These are phyloP conservation scores for Lotmaria passim DNA, from an alignment of 208 protist species.

Conservation along the genomic window DNA sequence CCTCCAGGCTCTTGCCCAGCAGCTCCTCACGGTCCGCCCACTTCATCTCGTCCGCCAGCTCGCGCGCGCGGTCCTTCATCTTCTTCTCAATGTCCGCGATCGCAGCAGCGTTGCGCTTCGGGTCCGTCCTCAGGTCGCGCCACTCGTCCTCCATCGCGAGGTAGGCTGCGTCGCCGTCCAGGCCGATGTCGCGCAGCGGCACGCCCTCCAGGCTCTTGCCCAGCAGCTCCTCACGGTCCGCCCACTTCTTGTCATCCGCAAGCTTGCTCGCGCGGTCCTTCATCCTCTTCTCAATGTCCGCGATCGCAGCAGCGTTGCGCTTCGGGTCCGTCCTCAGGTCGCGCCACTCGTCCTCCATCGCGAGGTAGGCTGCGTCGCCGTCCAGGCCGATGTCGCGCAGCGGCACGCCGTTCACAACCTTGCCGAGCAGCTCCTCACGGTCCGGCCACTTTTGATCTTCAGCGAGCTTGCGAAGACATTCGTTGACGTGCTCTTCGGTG, in stretches of 20 bases:
- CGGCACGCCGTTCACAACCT: slow-evolving; percentile 50
- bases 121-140: slow-evolving; percentile 17
- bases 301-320: slow-evolving; percentile 35
- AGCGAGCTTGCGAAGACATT: slow-evolving; percentile 51
- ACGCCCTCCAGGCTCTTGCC: neutral
- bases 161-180: slow-evolving; percentile 49
- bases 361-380: slow-evolving; percentile 41
- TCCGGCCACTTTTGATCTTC: slow-evolving; percentile 35
- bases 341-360: slow-evolving; percentile 44
- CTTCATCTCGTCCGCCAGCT: too few relatives aligned
- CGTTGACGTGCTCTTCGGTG: slow-evolving; percentile 43
- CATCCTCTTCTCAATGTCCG: slow-evolving; percentile 45
- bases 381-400: slow-evolving; percentile 44
- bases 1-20: too few relatives aligned
- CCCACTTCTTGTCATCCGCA: slow-evolving; percentile 12
- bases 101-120: slow-evolving; percentile 33
- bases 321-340: slow-evolving; percentile 39
- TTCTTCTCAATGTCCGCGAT: too few relatives aligned
- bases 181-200: slow-evolving; percentile 23
- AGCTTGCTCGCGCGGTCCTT: slow-evolving; percentile 43
- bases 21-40: too few relatives aligned
- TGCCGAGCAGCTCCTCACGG: slow-evolving; percentile 45
- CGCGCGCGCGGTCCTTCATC: too few relatives aligned
- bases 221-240: slow-evolving; percentile 8
- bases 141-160: slow-evolving; percentile 28